Percentiles rank a stretch among this genome's conserved stretches.
These are phyloP conservation scores for Termitomyces sp. DNA, from an alignment of 768 basidiomycete genomes.

Conservation along the genomic window DNA sequence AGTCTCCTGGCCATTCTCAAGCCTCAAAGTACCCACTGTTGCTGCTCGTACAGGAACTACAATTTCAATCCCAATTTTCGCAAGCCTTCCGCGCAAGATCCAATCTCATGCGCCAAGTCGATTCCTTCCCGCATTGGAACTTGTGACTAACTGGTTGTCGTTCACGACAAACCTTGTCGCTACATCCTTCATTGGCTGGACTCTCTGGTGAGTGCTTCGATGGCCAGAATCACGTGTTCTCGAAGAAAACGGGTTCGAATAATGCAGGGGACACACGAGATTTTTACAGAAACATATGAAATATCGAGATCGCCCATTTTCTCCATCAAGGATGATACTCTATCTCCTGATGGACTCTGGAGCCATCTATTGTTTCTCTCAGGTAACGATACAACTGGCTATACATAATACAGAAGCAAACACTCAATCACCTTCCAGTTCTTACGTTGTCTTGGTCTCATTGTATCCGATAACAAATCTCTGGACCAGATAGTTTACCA, in stretches of 20 bases:
- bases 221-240: not conserved
- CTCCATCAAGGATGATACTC: not conserved
- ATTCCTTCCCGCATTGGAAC: too few species aligned
- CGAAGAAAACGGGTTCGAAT: too few species aligned
- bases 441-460: not conserved
- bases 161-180: not conserved
- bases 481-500: not conserved
- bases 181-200: not conserved
- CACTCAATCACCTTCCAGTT: not conserved
- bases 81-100: too few species aligned
- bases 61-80: not conserved
- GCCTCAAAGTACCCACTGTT: not conserved
- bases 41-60: not conserved
- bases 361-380: not conserved
- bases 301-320: not conserved
- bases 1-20: not conserved
- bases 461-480: not conserved
- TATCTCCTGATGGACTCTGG: not conserved
- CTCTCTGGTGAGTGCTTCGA: not conserved
- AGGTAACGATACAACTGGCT: not conserved
- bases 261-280: not conserved
- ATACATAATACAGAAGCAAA: not conserved
- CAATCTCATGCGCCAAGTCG: too few species aligned
- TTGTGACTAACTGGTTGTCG: not conserved
- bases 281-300: not conserved